Evolutionary conservation across 257 asterid genomes (phyloP).

Genomic region (Penstemon barbatus): DNA sequence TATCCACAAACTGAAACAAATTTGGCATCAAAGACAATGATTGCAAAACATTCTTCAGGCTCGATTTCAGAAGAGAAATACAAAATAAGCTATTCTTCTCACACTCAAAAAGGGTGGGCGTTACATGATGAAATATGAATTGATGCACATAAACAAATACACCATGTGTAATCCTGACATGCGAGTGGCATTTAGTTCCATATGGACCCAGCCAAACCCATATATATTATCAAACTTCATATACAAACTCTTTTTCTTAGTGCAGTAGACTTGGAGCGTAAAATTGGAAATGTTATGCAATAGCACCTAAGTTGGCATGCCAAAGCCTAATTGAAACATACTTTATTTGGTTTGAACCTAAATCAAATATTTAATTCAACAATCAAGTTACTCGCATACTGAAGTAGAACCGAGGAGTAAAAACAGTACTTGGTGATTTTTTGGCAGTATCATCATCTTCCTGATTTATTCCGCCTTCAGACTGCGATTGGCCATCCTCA

Average conservation of each 20-base stretch:
- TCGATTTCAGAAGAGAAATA: neutral
- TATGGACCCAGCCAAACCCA: neutral
- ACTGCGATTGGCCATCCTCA: slow-evolving; percentile 63
- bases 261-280: neutral
- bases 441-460: slow-evolving; percentile 57
- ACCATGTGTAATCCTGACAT: slow-evolving; percentile 2
- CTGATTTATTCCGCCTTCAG: slow-evolving; percentile 59
- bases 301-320: slow-evolving; percentile 6
- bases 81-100: slow-evolving; percentile 7
- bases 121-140: neutral
- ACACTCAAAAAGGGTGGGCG: neutral
- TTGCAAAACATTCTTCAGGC: neutral
- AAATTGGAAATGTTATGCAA: neutral
- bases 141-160: neutral
- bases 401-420: slow-evolving; percentile 49
- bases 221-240: neutral
- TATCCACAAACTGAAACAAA: neutral
- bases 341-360: neutral
- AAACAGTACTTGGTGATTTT: slow-evolving; percentile 43
- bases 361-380: neutral
- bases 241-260: neutral
- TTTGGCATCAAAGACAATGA: neutral
- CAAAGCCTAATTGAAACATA: neutral
- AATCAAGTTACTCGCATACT: slow-evolving; percentile 10
- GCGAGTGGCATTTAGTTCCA: neutral